A percentile compares a stretch with the other conserved stretches of the same genome.
Conservation (phyloP, 1,284 basidiomycete species). For the Rhodotorula sp. region DNA sequence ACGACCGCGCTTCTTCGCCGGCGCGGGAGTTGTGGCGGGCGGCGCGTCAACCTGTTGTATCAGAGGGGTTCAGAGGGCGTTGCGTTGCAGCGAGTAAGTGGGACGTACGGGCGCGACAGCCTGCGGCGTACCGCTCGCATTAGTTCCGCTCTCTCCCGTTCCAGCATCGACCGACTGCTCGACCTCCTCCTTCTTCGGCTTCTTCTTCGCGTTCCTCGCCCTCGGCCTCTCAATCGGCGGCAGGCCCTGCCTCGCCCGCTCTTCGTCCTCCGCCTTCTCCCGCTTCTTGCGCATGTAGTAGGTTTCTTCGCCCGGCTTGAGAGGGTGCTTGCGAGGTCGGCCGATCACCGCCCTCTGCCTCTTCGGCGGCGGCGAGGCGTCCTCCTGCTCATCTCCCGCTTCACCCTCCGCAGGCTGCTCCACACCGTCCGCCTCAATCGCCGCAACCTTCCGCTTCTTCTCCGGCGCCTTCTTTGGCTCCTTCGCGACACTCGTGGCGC, state of each 20-base stretch:
- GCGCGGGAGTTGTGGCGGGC: neutral
- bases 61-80: neutral
- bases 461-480: neutral
- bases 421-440: neutral
- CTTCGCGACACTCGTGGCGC: neutral
- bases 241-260: slow-evolving; percentile 24
- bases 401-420: neutral
- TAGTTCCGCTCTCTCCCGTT: neutral
- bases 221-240: slow-evolving; percentile 19
- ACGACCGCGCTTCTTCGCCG: slow-evolving; percentile 1
- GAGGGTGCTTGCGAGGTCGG: slow-evolving; percentile 24
- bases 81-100: neutral
- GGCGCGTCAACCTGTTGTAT: too few species aligned
- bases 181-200: slow-evolving; percentile 4
- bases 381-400: neutral
- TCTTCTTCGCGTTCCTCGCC: slow-evolving; percentile 9
- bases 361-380: neutral
- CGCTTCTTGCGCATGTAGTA: slow-evolving; percentile 28
- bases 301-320: slow-evolving; percentile 9
- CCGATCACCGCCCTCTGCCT: slow-evolving; percentile 1
- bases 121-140: neutral
- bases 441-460: neutral
- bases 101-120: neutral
- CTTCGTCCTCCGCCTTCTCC: slow-evolving; percentile 32
- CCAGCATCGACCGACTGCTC: neutral